phyloP scores from a whole-genome alignment of 441 rosid genomes.

The Eruca vesicaria region DNA sequence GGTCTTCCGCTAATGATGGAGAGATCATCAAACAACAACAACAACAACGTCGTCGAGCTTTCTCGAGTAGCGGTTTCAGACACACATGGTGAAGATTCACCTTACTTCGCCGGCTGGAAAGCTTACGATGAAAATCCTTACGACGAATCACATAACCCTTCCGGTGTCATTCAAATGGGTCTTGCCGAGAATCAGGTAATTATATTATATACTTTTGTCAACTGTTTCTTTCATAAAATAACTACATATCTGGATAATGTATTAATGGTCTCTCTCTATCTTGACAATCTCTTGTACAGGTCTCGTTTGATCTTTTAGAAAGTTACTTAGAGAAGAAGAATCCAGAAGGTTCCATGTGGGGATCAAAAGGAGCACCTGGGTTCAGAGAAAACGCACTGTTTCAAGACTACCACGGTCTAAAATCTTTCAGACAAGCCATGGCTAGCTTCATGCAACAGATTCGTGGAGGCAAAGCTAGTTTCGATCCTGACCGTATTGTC shows the following conservation, averaged over 20 bases:
- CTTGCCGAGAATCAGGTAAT: constrained; percentile 81
- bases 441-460: constrained; percentile 91
- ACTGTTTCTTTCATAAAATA: not conserved
- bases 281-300: constrained; percentile 41
- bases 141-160: constrained; percentile 50
- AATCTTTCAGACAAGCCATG: constrained; percentile 87
- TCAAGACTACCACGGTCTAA: constrained; percentile 92
- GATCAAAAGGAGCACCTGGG: constrained; percentile 61
- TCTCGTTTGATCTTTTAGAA: constrained; percentile 87
- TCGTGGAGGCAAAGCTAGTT: constrained; percentile 68
- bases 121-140: constrained; percentile 81
- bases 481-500: constrained; percentile 70
- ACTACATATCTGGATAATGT: not conserved
- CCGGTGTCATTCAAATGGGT: constrained; percentile 91
- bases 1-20: constrained; percentile 34
- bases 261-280: not conserved
- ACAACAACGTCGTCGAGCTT: constrained; percentile 42
- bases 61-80: constrained; percentile 77
- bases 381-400: constrained; percentile 91
- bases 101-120: constrained; percentile 91
- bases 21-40: constrained; percentile 19
- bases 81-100: constrained; percentile 90
- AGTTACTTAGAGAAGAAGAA: constrained; percentile 64
- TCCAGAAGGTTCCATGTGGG: constrained; percentile 61
- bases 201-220: not conserved